Conservation (phyloP, 2,329 filamentous ascomycete species). For the Furcasterigmium sp. region DNA sequence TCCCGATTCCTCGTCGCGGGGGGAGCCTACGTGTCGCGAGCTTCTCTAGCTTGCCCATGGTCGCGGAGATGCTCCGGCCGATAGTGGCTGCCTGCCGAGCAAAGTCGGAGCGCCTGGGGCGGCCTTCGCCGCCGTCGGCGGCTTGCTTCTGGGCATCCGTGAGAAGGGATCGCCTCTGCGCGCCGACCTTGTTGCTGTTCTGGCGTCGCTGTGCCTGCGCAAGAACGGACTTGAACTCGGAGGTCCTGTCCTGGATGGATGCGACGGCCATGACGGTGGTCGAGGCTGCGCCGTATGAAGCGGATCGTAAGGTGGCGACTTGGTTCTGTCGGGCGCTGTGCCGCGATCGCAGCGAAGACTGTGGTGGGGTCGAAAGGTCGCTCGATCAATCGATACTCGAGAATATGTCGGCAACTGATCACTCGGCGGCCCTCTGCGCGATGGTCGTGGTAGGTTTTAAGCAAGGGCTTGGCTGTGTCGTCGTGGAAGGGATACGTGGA, state of each 20-base stretch:
- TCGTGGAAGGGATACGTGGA: too few relatives aligned
- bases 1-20: background rate
- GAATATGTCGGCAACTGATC: too few relatives aligned
- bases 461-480: too few relatives aligned
- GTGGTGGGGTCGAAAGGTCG: too few relatives aligned
- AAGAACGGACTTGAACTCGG: conserved; percentile 91
- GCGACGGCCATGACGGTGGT: conserved; percentile 50
- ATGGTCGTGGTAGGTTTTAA: too few relatives aligned
- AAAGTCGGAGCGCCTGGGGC: conserved; percentile 77
- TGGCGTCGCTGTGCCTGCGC: conserved; percentile 78
- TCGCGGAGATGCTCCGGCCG: conserved; percentile 82
- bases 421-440: too few relatives aligned
- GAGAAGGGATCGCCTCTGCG: conserved; percentile 76
- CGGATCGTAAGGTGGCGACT: background rate
- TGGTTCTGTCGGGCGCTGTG: too few relatives aligned
- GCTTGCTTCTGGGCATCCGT: conserved; percentile 66
- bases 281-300: background rate
- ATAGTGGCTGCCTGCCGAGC: conserved; percentile 88
- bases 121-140: conserved; percentile 45
- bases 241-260: conserved; percentile 93
- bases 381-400: too few relatives aligned
- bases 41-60: conserved; percentile 93
- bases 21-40: conserved; percentile 67
- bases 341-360: too few relatives aligned
- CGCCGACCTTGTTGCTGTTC: conserved; percentile 68